phyloP scores from a whole-genome alignment of 495 filamentous ascomycete genomes.

The Podospora comata region DNA sequence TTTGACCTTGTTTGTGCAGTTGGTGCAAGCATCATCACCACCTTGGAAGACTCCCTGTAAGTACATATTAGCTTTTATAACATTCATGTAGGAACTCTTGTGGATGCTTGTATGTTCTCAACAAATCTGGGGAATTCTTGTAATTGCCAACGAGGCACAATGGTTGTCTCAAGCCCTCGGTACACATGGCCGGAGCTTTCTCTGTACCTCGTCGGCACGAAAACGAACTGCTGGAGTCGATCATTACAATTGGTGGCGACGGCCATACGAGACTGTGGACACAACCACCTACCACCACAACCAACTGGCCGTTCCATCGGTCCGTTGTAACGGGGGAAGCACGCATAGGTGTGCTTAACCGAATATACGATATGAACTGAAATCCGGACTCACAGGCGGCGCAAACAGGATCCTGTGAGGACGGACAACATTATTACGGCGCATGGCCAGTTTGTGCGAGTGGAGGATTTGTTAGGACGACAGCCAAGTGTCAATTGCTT shows the following conservation, averaged over 20 bases:
- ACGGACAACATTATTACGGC: neutral
- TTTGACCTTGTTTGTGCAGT: neutral
- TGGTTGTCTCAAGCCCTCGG: neutral
- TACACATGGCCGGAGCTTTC: neutral
- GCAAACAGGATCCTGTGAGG: neutral
- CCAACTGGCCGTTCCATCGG: neutral
- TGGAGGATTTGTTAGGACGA: neutral
- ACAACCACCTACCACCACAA: neutral
- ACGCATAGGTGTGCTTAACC: too few species aligned
- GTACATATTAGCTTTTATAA: neutral
- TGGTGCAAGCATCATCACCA: neutral
- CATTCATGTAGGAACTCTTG: neutral
- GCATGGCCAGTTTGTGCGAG: neutral
- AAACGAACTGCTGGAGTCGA: slow-evolving; percentile 11
- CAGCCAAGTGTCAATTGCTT: neutral
- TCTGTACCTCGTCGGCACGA: neutral
- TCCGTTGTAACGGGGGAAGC: too few species aligned
- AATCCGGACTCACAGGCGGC: neutral
- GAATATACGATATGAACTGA: neutral
- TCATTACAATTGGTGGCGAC: slow-evolving; percentile 6
- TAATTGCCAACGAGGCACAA: too few species aligned
- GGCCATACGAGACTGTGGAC: neutral
- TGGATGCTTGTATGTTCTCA: too few species aligned
- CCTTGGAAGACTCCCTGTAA: neutral
- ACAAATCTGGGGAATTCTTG: too few species aligned